Evolutionary conservation across 1,139 yeast species (phyloP), one percentile per base, ranked within the genome.

Genomic region (Sugiyamaella grinbergsii): DNA sequence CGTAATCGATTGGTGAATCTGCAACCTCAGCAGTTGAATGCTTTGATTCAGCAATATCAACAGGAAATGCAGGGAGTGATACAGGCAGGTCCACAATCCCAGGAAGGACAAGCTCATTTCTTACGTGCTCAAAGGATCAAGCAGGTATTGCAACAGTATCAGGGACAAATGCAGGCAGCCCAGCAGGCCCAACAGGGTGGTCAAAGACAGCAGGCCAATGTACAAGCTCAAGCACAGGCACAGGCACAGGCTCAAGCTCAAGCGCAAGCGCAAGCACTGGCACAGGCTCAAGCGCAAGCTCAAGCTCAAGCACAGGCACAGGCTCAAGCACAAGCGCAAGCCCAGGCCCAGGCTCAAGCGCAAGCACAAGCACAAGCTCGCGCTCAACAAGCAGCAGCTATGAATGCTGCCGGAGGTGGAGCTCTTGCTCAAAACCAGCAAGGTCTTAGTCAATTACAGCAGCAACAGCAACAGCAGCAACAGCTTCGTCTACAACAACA

Each of bases 71-170:
- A 79, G 32, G 78, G 79, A 56, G 94, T 90, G 1, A 79, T 79
- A 58, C 65, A 67, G 36, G 70, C 75, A 0, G 84, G 84, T 5
- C 68, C 72, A 10, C 83, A 81, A 45, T 78, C 86, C 5, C 83
- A 80, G 0, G 82, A 79, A 58, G 93, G 91, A n/a, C 80, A 80
- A 63, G 82, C 78, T 58, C 88, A 85, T 62, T 71, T 79, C 58
- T 72, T 75, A 56, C 82, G 81, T 54, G 94, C 93, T 1, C 85
- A 85, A 51, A 79, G 79, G 52, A 81, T 87, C 58, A 80, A 77
- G 59, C 75, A 71, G 65, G 75, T 72, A 52, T 74, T 77, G 49
- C 68, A 61, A 58, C 70, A 57, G 53, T 60, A 65, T 48, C 68
- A 64, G 48, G 57, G 58, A 26, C 64, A 61, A 47, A 67, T 64